phyloP scores from a whole-genome alignment of 1,284 basidiomycete species.

The Cryptococcus jaspeensis region DNA sequence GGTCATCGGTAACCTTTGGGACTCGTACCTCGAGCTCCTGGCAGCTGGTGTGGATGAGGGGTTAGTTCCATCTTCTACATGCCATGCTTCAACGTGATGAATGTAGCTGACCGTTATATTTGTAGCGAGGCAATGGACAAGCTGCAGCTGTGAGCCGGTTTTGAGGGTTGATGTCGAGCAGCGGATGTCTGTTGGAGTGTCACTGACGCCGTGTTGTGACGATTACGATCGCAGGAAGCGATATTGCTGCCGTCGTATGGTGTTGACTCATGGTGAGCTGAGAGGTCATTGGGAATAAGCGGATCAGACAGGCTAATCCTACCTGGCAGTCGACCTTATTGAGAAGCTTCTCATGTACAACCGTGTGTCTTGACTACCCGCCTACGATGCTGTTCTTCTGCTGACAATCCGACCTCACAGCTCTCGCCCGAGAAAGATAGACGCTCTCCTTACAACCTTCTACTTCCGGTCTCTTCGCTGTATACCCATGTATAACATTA shows the following conservation, averaged over 20 bases:
- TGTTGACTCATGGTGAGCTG: conserved; percentile 81
- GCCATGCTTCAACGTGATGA: neutral
- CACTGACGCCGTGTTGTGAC: neutral
- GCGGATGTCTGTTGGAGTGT: neutral
- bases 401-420: neutral
- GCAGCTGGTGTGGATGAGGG: conserved; percentile 78
- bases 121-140: conserved; percentile 87
- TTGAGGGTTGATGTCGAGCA: neutral
- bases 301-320: conserved; percentile 6
- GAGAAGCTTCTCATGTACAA: conserved; percentile 96
- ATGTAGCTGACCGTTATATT: neutral
- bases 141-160: conserved; percentile 64
- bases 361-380: conserved; percentile 62
- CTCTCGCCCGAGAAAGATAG: conserved; percentile 20
- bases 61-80: conserved; percentile 55
- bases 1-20: conserved; percentile 92
- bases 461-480: conserved; percentile 1
- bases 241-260: conserved; percentile 97
- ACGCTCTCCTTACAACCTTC: neutral
- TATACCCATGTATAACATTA: conserved; percentile 4
- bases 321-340: conserved; percentile 68
- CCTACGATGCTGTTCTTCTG: neutral
- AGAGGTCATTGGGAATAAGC: too few species aligned
- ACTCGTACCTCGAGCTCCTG: conserved; percentile 73
- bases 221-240: conserved; percentile 61